Percentiles rank a stretch among this genome's conserved stretches.
Conservation (phyloP, 768 basidiomycete species). For the Panellus pusillus region DNA sequence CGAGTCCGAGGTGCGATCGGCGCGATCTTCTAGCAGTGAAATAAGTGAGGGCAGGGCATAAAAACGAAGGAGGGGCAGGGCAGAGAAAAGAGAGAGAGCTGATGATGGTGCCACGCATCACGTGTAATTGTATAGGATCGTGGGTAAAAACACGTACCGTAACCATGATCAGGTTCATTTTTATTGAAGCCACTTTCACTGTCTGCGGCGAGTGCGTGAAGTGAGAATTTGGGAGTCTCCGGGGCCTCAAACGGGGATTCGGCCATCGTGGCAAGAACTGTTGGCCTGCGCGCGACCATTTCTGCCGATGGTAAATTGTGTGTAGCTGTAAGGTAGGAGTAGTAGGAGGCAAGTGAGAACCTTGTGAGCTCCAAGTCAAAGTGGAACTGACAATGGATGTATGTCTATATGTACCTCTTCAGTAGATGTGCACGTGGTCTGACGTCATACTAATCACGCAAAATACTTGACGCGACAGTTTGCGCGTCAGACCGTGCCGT, state of each 20-base stretch:
- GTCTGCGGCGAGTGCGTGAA: neutral
- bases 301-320: neutral
- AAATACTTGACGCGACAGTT: too few relatives aligned
- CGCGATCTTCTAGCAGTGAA: conserved; percentile 10
- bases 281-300: neutral
- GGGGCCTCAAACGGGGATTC: neutral
- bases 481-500: too few relatives aligned
- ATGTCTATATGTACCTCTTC: too few relatives aligned
- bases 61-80: neutral
- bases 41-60: conserved; percentile 8
- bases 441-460: too few relatives aligned
- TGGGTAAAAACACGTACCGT: neutral
- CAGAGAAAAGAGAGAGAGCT: neutral
- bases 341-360: too few relatives aligned
- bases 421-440: too few relatives aligned
- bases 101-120: conserved; percentile 6
- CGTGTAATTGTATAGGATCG: neutral
- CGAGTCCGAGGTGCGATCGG: neutral
- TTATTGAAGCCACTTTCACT: too few relatives aligned
- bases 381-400: too few relatives aligned
- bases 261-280: conserved; percentile 1
- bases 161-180: too few relatives aligned
- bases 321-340: too few relatives aligned
- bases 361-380: too few relatives aligned
- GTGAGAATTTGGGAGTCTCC: neutral